Percentiles rank a stretch among this genome's conserved stretches.
Conservation (phyloP, 2,329 filamentous ascomycete genomes). For the Talaromyces sp. region DNA sequence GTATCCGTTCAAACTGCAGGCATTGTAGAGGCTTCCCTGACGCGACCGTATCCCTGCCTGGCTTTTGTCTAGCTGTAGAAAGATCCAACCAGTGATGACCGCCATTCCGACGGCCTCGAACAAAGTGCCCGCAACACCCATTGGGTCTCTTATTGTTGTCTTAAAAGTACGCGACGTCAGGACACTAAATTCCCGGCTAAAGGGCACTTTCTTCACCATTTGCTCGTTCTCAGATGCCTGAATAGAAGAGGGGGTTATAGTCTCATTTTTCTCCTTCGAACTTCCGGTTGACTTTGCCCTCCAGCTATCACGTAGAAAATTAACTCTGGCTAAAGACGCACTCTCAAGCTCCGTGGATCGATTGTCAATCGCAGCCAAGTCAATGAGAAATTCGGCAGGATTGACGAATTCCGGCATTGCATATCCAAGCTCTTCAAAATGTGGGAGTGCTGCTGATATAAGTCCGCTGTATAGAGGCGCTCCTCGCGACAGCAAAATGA, state of each 20-base stretch:
- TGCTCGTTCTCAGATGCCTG: conserved; percentile 1
- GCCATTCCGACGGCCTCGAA: conserved; percentile 66
- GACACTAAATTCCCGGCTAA: conserved; percentile 58
- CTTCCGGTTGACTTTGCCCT: conserved; percentile 8
- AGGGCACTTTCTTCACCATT: conserved; percentile 44
- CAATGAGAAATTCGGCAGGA: conserved; percentile 70
- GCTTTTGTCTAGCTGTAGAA: conserved; percentile 58
- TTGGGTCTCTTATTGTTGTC: conserved; percentile 68
- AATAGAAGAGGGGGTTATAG: not conserved
- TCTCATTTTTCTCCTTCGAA: conserved; percentile 5
- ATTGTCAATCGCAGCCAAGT: conserved; percentile 68
- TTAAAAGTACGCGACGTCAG: conserved; percentile 64
- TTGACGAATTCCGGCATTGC: conserved; percentile 67
- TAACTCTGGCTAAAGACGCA: conserved; percentile 54
- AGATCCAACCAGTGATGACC: conserved; percentile 67
- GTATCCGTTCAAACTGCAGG: conserved; percentile 67
- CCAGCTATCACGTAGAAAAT: conserved; percentile 59
- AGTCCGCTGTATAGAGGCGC: conserved; percentile 63
- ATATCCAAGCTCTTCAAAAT: conserved; percentile 58
- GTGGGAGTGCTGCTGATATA: conserved; percentile 52
- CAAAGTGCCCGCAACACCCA: conserved; percentile 66
- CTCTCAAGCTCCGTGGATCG: conserved; percentile 61
- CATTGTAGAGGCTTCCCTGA: conserved; percentile 66
- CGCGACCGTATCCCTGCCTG: conserved; percentile 68
- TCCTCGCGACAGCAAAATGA: conserved; percentile 63